Conservation (phyloP, 768 basidiomycete species). For the Lactarius vividus region DNA sequence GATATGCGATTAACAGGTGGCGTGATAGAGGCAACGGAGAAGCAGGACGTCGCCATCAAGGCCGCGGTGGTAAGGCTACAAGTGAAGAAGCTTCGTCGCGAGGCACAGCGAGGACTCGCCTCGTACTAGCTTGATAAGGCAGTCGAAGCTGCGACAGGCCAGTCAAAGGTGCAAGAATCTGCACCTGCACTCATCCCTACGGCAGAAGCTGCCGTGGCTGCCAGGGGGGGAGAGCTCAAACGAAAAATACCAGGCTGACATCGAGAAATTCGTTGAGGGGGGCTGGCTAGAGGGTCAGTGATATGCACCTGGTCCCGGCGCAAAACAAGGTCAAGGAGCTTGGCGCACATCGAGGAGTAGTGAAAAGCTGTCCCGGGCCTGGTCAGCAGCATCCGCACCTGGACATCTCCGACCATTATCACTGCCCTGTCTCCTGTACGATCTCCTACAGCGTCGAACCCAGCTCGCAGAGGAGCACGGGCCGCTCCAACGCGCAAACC, state of each 20-base stretch:
- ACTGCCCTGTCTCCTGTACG: slow-evolving; percentile 30
- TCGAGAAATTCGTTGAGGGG: slow-evolving; percentile 62
- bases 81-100: slow-evolving; percentile 43
- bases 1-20: slow-evolving; percentile 52
- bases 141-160: slow-evolving; percentile 39
- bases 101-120: slow-evolving; percentile 48
- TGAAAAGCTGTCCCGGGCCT: slow-evolving; percentile 43
- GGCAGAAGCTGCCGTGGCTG: slow-evolving; percentile 40
- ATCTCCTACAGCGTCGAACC: slow-evolving; percentile 30
- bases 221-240: slow-evolving; percentile 48
- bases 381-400: slow-evolving; percentile 4
- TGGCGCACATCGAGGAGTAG: slow-evolving; percentile 59
- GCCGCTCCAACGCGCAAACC: slow-evolving; percentile 1
- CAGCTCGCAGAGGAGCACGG: slow-evolving; percentile 18
- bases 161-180: slow-evolving; percentile 31
- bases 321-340: slow-evolving; percentile 65
- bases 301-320: slow-evolving; percentile 58
- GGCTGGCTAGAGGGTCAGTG: slow-evolving; percentile 58
- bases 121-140: slow-evolving; percentile 44
- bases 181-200: slow-evolving; percentile 27
- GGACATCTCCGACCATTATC: too few species aligned
- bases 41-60: slow-evolving; percentile 49
- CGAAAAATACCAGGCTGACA: slow-evolving; percentile 52
- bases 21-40: slow-evolving; percentile 49
- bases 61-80: slow-evolving; percentile 56